Evolutionary conservation across 176 grass and related monocot species (phyloP), one percentile per base, ranked within the genome.

Genomic region (Saccharum officinarum): DNA sequence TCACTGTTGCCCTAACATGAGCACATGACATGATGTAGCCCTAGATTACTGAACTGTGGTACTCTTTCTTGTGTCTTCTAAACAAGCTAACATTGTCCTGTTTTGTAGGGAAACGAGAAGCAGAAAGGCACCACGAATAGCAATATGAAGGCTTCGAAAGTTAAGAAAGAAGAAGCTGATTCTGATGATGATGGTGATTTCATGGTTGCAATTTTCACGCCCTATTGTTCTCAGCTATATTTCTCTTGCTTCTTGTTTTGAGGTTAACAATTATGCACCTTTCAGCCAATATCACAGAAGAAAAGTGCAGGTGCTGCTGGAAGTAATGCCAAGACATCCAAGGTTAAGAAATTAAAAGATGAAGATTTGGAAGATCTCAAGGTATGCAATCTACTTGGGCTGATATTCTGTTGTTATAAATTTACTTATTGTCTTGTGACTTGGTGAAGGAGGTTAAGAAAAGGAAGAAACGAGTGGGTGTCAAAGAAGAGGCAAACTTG

Each of bases 261-360:
- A 49, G 7, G 16, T 69, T 84, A 75, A 42, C 42, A 62, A 63
- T 4, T 80, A 11, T 50, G 49, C n/a, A 64, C 15, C 46, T 80
- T 87, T 80, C 75, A 91, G 87, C 60, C 62, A 64, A 71, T 10
- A 18, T 50, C 25, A 8, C 79, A 83, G 77, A 87, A 87, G 62
- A 90, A 77, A 67, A 81, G 37, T 54, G 64, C 30, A 69, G 52
- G 40, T 34, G 42, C 55, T 50, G 40, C 37, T 78, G 80, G 36
- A 28, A 77, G 64, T 49, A 84, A 84, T 30, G 64, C 76, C 28
- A 90, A 77, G 45, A 38, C 5, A 36, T 87, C 80, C 47, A 90
- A 87, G 40, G 46, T 73, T 66, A 92, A 87, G 77, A 92, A 92
- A 87, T 68, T 84, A 44, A 80, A 87, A 78, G 74, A 86, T 25